These are phyloP conservation scores for Elasticomyces elasticus DNA, from an alignment of 495 filamentous ascomycete genomes.

Conservation along the genomic window DNA sequence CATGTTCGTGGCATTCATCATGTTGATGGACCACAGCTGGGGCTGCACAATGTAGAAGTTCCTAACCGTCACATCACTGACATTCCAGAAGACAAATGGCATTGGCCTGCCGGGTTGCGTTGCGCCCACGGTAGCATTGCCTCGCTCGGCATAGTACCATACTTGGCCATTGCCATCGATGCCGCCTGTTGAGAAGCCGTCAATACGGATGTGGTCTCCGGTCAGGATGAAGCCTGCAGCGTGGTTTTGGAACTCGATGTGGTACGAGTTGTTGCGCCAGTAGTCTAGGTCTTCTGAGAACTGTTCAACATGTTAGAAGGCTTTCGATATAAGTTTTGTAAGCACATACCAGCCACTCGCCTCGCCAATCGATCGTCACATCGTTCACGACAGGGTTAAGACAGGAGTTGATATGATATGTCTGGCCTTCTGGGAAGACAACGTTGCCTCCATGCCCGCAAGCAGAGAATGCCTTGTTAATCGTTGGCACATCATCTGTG, in stretches of 20 bases:
- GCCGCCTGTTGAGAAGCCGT: constrained; percentile 43
- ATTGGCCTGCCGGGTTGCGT: constrained; percentile 46
- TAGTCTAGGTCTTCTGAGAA: constrained; percentile 44
- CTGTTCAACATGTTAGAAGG: neutral
- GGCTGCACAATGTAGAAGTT: constrained; percentile 47
- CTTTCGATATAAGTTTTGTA: neutral
- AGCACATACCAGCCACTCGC: constrained; percentile 20
- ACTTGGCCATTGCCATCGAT: constrained; percentile 45
- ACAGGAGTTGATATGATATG: constrained; percentile 41
- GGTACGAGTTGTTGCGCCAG: constrained; percentile 45
- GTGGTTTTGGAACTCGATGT: constrained; percentile 49
- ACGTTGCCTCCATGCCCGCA: constrained; percentile 44
- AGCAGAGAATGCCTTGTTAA: constrained; percentile 40
- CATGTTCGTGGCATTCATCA: constrained; percentile 52
- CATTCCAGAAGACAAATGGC: constrained; percentile 54
- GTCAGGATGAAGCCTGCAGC: constrained; percentile 43
- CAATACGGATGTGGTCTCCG: constrained; percentile 40
- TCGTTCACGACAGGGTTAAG: constrained; percentile 43
- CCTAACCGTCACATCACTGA: constrained; percentile 42
- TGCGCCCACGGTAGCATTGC: constrained; percentile 4
- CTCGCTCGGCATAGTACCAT: constrained; percentile 37
- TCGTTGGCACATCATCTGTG: constrained; percentile 41
- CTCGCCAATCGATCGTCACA: constrained; percentile 30
- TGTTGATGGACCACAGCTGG: constrained; percentile 46
- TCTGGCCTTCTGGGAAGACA: constrained; percentile 42